Evolutionary conservation across 2,329 filamentous ascomycete species (phyloP).

Genomic region (Parastagonospora nodorum): DNA sequence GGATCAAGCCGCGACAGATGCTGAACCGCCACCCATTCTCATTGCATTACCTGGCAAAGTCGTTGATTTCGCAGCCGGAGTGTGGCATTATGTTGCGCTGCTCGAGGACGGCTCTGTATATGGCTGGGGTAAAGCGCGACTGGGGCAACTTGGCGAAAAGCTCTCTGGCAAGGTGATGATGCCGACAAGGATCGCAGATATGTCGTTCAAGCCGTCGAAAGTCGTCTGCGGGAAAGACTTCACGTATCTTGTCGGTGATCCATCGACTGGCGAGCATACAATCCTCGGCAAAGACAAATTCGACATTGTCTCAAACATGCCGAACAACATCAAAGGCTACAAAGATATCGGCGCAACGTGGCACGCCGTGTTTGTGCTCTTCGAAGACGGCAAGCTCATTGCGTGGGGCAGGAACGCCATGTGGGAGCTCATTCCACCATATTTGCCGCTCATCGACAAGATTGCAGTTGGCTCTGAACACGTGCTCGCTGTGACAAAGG

Average conservation of each 20-base stretch:
- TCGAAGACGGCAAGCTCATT: constrained; percentile 62
- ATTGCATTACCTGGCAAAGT: constrained; percentile 44
- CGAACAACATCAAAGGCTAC: constrained; percentile 62
- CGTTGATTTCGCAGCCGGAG: constrained; percentile 70
- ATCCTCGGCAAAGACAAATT: constrained; percentile 80
- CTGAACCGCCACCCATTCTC: not conserved
- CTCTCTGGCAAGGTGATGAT: constrained; percentile 48
- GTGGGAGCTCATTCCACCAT: constrained; percentile 73
- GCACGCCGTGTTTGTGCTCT: constrained; percentile 78
- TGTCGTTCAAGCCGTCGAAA: constrained; percentile 66
- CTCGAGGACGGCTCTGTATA: constrained; percentile 77
- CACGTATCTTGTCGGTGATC: constrained; percentile 69
- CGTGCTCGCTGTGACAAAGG: constrained; percentile 70
- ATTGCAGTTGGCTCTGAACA: constrained; percentile 93
- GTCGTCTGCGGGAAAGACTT: constrained; percentile 85
- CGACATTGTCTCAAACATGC: constrained; percentile 64
- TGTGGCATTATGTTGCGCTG: constrained; percentile 77
- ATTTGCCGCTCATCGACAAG: constrained; percentile 62
- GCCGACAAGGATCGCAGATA: constrained; percentile 38
- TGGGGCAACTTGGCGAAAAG: constrained; percentile 75
- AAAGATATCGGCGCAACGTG: constrained; percentile 76
- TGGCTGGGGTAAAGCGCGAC: constrained; percentile 87
- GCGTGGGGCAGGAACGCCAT: constrained; percentile 88
- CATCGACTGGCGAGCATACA: constrained; percentile 62
- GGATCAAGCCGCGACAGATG: not conserved